Conservation (phyloP, 1,139 yeast genomes). For the Lodderomyces margitis region DNA sequence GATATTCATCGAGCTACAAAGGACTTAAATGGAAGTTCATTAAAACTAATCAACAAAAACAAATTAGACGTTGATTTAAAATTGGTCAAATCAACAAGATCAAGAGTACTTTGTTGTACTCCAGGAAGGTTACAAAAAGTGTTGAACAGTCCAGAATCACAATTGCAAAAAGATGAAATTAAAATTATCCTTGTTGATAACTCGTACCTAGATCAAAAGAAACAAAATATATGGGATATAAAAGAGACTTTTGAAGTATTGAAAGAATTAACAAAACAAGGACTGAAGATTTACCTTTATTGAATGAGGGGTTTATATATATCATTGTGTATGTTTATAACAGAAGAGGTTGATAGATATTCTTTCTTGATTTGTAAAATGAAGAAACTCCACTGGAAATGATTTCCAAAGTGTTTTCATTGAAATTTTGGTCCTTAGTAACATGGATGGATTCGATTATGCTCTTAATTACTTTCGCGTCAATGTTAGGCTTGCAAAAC, state of each 20-base stretch:
- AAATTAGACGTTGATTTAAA: slow-evolving; percentile 57
- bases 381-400: slow-evolving; percentile 27
- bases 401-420: slow-evolving; percentile 16
- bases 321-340: slow-evolving; percentile 7
- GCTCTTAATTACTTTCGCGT: slow-evolving; percentile 10
- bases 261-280: slow-evolving; percentile 38
- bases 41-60: slow-evolving; percentile 68
- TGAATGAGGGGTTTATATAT: slow-evolving; percentile 16
- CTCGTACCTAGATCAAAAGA: slow-evolving; percentile 60
- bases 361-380: slow-evolving; percentile 30
- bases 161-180: slow-evolving; percentile 45
- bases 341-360: slow-evolving; percentile 38
- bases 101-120: slow-evolving; percentile 60
- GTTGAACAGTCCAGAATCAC: slow-evolving; percentile 39
- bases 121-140: slow-evolving; percentile 61
- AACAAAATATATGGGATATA: slow-evolving; percentile 63
- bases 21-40: slow-evolving; percentile 52
- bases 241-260: slow-evolving; percentile 44
- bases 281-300: slow-evolving; percentile 51
- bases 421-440: slow-evolving; percentile 9
- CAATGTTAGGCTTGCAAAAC: slow-evolving; percentile 18
- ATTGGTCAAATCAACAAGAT: slow-evolving; percentile 45
- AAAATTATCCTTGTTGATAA: slow-evolving; percentile 62
- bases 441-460: neutral
- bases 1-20: slow-evolving; percentile 65